A percentile compares a stretch with the other conserved stretches of the same genome.
phyloP scores from a whole-genome alignment of 1,284 basidiomycete species.

The Chalciporus sp. region DNA sequence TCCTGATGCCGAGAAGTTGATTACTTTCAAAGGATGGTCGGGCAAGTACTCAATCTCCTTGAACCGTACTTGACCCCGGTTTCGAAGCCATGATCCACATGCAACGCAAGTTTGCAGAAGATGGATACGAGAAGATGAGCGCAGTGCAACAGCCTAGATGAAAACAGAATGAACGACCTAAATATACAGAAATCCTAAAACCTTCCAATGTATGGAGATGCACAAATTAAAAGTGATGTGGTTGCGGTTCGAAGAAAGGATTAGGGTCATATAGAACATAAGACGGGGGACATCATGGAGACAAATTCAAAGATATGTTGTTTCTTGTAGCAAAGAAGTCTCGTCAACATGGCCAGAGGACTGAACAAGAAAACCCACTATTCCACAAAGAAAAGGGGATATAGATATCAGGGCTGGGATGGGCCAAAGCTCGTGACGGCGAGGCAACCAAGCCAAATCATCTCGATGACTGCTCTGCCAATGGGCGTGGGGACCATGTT shows the following conservation, averaged over 20 bases:
- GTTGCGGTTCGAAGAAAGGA: constrained; percentile 6
- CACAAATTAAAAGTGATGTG: constrained; percentile 8
- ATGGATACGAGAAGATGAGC: constrained; percentile 97
- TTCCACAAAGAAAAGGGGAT: constrained; percentile 11
- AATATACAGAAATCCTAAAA: constrained; percentile 24
- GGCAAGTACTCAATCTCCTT: constrained; percentile 91
- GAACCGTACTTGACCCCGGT: constrained; percentile 96
- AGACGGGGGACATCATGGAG: not conserved
- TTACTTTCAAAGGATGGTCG: too few relatives aligned
- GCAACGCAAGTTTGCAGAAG: constrained; percentile 96
- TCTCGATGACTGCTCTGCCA: constrained; percentile 75
- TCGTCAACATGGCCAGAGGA: constrained; percentile 6
- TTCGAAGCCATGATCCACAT: constrained; percentile 99
- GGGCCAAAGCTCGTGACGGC: constrained; percentile 70
- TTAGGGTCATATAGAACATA: constrained; percentile 8
- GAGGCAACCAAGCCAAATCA: constrained; percentile 80
- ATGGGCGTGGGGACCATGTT: constrained; percentile 59
- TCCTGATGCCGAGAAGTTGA: too few relatives aligned
- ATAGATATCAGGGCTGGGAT: not conserved
- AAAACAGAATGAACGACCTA: constrained; percentile 13
- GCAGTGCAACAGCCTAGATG: constrained; percentile 70
- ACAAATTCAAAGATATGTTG: not conserved
- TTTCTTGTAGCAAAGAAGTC: not conserved
- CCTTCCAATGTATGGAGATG: constrained; percentile 25
- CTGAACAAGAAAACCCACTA: constrained; percentile 5